Base-by-base conservation (phyloP, 2,329 filamentous ascomycete genomes). In the Botryosphaeria agaves region DNA sequence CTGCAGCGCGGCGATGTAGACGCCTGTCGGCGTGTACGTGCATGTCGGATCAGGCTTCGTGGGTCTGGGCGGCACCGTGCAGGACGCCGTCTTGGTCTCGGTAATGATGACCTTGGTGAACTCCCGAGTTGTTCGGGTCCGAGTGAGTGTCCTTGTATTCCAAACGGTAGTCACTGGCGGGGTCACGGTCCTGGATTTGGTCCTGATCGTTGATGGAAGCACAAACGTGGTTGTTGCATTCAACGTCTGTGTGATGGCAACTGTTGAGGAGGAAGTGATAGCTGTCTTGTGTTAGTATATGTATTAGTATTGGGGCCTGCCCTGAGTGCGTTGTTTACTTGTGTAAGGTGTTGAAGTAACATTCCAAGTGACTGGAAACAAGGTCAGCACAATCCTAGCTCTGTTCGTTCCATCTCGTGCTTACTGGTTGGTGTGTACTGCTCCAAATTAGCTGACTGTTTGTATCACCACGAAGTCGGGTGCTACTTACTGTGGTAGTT, bases 11-110 rank as follows among this genome's bases (percentile, higher is more conserved):
- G 37, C 35, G 7, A 41, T 36, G 6, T 32, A 21, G 31, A 42
- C 23, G 5, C 45, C 34, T 2, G 42, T 48, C 1, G 49, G 47
- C 15, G 34, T 40, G 30, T 53, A 45, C 3, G 31, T 39, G 26
- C 42, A 41, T 1, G 26, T 39, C 2, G 42, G 45, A 38, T 54
- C 51, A 16, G 26, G 36, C 4, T 26, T 34, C 0, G 34, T 4
- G 19, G 41, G 39, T 7, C 38, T 36, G 1, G 25, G 30, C 3
- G 50, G 50, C 11, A 40, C 29, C 7, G 38, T 42, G 42, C 51
- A 53, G 14, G 35, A 42, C 5, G 49, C 45, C 3, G 51, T 53
- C 14, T 40, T 37, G 18, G 48, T 49, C 19, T 35, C 43, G 15
- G 46, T 49, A 17, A 15, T 14, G 26, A 27, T 27, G 15, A 4